Percentiles rank a stretch among this genome's conserved stretches.
Conservation (phyloP, 176 grass and related monocot species). For the Juncus effusus region DNA sequence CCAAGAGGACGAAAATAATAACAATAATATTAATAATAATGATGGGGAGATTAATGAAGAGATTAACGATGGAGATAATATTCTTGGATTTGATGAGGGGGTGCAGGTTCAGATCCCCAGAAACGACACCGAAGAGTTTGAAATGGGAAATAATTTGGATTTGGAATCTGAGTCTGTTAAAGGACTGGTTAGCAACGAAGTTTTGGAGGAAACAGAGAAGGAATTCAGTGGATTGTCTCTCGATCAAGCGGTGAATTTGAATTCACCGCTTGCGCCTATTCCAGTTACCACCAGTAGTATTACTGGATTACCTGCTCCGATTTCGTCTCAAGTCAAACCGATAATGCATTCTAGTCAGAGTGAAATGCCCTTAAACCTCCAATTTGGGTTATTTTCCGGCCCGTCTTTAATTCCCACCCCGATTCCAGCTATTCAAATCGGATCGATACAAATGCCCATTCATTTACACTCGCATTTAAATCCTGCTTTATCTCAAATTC, state of each 20-base stretch:
- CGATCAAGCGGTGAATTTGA: conserved; percentile 33
- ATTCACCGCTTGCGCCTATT: conserved; percentile 31
- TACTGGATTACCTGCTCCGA: conserved; percentile 49
- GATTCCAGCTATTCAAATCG: conserved; percentile 93
- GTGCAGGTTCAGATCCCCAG: conserved; percentile 78
- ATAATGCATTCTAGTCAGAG: conserved; percentile 38
- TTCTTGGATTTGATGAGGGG: conserved; percentile 92
- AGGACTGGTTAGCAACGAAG: conserved; percentile 35
- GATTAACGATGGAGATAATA: conserved; percentile 61
- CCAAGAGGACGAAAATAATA: conserved; percentile 45
- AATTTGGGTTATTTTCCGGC: conserved; percentile 92
- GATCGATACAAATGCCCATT: conserved; percentile 98
- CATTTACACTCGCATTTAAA: conserved; percentile 70
- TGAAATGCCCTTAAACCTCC: conserved; percentile 63
- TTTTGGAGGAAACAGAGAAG: conserved; percentile 54
- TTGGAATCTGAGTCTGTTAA: conserved; percentile 31
- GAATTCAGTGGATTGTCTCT: conserved; percentile 53
- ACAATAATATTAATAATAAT: conserved; percentile 49
- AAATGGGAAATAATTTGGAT: conserved; percentile 43
- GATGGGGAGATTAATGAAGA: conserved; percentile 62
- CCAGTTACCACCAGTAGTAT: conserved; percentile 25
- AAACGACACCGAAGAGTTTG: conserved; percentile 50
- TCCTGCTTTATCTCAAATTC: conserved; percentile 50
- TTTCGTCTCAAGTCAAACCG: conserved; percentile 33
- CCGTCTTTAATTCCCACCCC: conserved; percentile 89